These are phyloP conservation scores for Aureobasidium sp. DNA, from an alignment of 2,329 filamentous ascomycete species.

Conservation along the genomic window DNA sequence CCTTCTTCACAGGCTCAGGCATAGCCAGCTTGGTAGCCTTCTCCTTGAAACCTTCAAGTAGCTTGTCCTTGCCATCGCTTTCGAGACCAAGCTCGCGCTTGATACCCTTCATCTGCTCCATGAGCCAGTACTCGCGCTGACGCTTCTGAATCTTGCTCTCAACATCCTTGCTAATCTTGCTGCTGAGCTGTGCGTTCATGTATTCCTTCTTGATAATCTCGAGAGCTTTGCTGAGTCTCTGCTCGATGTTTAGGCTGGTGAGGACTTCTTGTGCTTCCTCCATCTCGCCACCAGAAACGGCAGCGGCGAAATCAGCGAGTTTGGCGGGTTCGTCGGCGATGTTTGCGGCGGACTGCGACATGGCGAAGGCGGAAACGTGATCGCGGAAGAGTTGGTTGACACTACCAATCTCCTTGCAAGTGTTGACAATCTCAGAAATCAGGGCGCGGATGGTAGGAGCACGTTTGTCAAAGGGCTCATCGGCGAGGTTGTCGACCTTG, in stretches of 20 bases:
- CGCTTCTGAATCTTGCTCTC: constrained; percentile 96
- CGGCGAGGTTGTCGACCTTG: constrained; percentile 85
- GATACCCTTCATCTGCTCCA: constrained; percentile 99
- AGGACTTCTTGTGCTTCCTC: constrained; percentile 88
- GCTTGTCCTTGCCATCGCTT: constrained; percentile 95
- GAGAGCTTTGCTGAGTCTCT: constrained; percentile 83
- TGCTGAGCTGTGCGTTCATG: constrained; percentile 94
- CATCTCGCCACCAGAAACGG: constrained; percentile 88
- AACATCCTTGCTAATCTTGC: constrained; percentile 96
- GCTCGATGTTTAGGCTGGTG: constrained; percentile 80
- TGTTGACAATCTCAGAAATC: constrained; percentile 96
- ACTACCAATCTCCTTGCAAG: constrained; percentile 92
- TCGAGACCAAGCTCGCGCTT: constrained; percentile 91
- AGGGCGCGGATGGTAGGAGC: constrained; percentile 83
- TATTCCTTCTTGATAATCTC: constrained; percentile 94
- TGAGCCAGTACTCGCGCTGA: constrained; percentile 95
- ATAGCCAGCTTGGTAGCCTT: constrained; percentile 90
- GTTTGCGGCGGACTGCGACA: constrained; percentile 89
- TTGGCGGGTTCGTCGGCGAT: constrained; percentile 92
- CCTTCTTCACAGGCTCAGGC: constrained; percentile 93
- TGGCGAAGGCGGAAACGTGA: constrained; percentile 94
- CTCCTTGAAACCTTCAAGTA: constrained; percentile 95
- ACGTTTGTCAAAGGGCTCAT: constrained; percentile 85
- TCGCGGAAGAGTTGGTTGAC: constrained; percentile 94
- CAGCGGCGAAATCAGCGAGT: constrained; percentile 92